Evolutionary conservation across 139 green algal species (phyloP), one percentile per base, ranked within the genome.

Genomic region (Bryopsis sp.): DNA sequence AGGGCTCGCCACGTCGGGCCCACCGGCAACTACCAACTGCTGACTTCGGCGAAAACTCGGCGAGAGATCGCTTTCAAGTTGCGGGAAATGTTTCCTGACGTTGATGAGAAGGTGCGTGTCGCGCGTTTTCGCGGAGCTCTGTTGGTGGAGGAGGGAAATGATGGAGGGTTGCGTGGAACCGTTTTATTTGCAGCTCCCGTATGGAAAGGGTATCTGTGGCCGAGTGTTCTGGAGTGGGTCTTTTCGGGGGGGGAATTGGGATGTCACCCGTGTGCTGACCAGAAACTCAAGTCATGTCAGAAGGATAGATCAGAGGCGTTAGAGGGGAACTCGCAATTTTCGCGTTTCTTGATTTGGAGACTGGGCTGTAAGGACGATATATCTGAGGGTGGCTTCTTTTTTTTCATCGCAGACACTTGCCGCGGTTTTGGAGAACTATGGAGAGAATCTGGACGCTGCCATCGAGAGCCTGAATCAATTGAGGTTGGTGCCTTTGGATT

Each of bases 361-460:
- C n/a, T n/a, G n/a, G n/a, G n/a, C n/a, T n/a, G n/a, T n/a, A n/a
- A n/a, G n/a, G n/a, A n/a, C n/a, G n/a, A n/a, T n/a, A n/a, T n/a
- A n/a, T n/a, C n/a, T n/a, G n/a, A n/a, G n/a, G n/a, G n/a, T n/a
- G n/a, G n/a, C n/a, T 54, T 11, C 43, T 54, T 54, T 11, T 54
- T 11, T 54, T 29, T 32, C 24, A 33, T 15, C 37, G 7, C 37
- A 69, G 62, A 58, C n/a, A 7, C n/a, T 69, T 24, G 62, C 37
- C 4, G 19, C 11, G 37, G 62, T 69, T 11, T 31, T 69, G 37
- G 62, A 69, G 37, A 69, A 29, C 7, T 58, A 57, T 69, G 62
- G 62, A 33, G 62, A 69, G 35, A 69, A 69, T 35, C 5, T 69
- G 37, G 62, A 69, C 15, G 62, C 62, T 24, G 62, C 62, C 37